Evolutionary conservation across 495 filamentous ascomycete genomes (phyloP).

Genomic region (Aspergillus bertholletiae): DNA sequence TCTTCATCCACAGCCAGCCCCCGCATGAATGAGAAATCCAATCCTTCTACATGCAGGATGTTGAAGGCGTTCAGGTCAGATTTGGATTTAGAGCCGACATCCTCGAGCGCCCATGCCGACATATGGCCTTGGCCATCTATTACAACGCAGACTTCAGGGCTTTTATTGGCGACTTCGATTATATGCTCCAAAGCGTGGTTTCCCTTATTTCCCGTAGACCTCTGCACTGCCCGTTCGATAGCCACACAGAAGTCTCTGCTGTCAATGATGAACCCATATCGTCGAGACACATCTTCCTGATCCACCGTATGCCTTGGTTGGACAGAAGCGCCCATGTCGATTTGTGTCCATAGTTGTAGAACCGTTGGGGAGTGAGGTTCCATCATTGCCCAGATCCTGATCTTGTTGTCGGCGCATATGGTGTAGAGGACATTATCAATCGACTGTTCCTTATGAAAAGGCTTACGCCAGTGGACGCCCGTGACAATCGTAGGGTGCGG

Average conservation of each 20-base stretch:
- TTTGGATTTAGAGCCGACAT: slow-evolving; percentile 71
- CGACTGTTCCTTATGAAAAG: slow-evolving; percentile 70
- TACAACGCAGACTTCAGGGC: slow-evolving; percentile 83
- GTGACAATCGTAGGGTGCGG: slow-evolving; percentile 78
- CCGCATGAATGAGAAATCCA: slow-evolving; percentile 63
- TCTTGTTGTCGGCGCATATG: slow-evolving; percentile 75
- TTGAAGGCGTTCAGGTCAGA: slow-evolving; percentile 77
- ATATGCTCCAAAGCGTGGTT: slow-evolving; percentile 76
- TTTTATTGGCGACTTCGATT: slow-evolving; percentile 78
- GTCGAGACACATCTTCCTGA: slow-evolving; percentile 30
- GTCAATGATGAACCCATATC: slow-evolving; percentile 82
- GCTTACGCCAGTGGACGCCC: slow-evolving; percentile 78
- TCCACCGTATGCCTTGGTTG: slow-evolving; percentile 50
- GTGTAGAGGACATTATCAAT: slow-evolving; percentile 92
- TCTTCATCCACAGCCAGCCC: slow-evolving; percentile 39
- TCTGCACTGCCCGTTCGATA: slow-evolving; percentile 70
- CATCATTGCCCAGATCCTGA: slow-evolving; percentile 79
- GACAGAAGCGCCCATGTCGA: slow-evolving; percentile 75
- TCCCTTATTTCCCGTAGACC: slow-evolving; percentile 54
- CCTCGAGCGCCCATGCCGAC: slow-evolving; percentile 93
- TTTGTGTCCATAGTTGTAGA: slow-evolving; percentile 75
- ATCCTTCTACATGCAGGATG: slow-evolving; percentile 73
- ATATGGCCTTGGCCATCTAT: slow-evolving; percentile 82
- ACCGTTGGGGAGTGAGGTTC: slow-evolving; percentile 70
- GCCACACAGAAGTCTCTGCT: slow-evolving; percentile 75